Evolutionary conservation across 129 eudicot species (phyloP), one percentile per base, ranked within the genome.

Genomic region (Artemisia argyi): DNA sequence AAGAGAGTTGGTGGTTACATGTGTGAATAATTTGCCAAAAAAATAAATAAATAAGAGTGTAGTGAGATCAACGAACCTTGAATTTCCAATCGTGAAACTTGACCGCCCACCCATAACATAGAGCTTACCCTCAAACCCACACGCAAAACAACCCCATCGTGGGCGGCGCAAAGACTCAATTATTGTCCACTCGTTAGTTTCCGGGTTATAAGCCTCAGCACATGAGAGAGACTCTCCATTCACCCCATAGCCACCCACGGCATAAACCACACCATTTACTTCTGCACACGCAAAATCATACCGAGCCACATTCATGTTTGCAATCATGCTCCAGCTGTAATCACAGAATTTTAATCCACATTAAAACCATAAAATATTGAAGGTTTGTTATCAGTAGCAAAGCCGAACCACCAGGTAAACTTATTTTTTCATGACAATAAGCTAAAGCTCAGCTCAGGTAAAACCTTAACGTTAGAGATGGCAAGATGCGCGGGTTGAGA

Each of bases 71-170:
- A 86, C 85, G 11, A 81, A 90, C 86, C 85, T 85, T 55, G 96
- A 94, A 77, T 94, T 94, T 49, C 99, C 99, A n/a, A 94, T 94
- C 3, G 99, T 88, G 86, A 94, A 94, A 66, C 88, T 90, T 61
- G 99, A 94, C 52, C 99, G 81, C 0, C 99, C 99, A 1, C 99
- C 99, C 97, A 94, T 90, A 28, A 94, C 89, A 42, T 88, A 94
- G 52, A 94, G 96, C 79, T 90, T 88, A 15, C 99, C 97, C 73
- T 81, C 85, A 32, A 90, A 88, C 15, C 91, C 89, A 11, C 91
- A 94, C 2, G 99, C 99, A 48, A 94, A 94, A 46, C 97, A 90
- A 14, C 97, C 97, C 87, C 92, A 88, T 19, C 99, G 82, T 7
- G 99, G 99, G 81, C 94, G 93, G n/a, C 91, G 89, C 46, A 88